These are phyloP conservation scores for Ascosphaera aggregata DNA, from an alignment of 2,329 filamentous ascomycete genomes.

Conservation along the genomic window DNA sequence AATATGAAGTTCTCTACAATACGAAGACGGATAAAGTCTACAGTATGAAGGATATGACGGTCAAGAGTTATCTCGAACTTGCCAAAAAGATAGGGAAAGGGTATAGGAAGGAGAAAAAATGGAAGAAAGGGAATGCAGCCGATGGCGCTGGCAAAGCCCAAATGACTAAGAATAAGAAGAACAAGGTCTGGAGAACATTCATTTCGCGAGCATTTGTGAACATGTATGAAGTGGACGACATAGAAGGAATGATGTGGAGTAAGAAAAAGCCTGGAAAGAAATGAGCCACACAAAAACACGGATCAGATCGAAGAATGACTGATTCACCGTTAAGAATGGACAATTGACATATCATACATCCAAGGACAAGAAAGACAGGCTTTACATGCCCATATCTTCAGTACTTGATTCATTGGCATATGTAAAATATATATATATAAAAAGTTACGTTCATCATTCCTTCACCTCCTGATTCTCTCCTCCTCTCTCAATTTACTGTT, in stretches of 20 bases:
- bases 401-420: no score
- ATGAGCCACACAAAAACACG: no score
- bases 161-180: neutral
- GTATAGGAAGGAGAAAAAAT: constrained; percentile 1
- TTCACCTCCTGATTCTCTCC: no score
- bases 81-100: constrained; percentile 52
- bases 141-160: constrained; percentile 1
- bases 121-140: constrained; percentile 1
- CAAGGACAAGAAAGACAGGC: no score
- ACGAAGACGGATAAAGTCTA: constrained; percentile 58
- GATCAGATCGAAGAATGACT: no score
- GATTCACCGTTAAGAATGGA: no score
- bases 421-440: no score
- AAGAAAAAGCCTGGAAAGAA: no score
- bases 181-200: constrained; percentile 6
- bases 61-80: constrained; percentile 55
- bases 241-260: neutral
- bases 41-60: constrained; percentile 58
- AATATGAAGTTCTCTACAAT: constrained; percentile 66
- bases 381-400: no score
- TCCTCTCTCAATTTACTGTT: no score
- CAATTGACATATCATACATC: no score
- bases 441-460: no score
- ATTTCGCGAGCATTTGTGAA: constrained; percentile 7
- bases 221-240: neutral